Base-by-base conservation (phyloP, 2,329 filamentous ascomycete species). In the Fusarium torreyae region DNA sequence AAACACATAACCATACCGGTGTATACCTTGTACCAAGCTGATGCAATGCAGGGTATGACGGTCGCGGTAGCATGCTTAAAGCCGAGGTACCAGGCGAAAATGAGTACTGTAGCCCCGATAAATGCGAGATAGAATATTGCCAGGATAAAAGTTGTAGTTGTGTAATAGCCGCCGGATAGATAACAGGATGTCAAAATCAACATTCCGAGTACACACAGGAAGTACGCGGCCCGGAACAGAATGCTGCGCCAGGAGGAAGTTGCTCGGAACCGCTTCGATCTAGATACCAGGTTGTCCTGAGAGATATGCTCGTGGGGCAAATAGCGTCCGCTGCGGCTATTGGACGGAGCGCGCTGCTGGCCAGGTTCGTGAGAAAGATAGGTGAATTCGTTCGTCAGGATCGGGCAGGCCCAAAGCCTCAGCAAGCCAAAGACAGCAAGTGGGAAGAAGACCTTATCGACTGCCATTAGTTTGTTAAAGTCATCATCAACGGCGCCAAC, bases 401-500 rank as follows among this genome's bases (percentile, higher is more conserved):
- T 51, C 0, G 51, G 6, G 1, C 51, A 64, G 24, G 39, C 48
- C 6, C 62, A 65, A 1, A 65, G 58, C 2, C 62, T 63, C 4
- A 65, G 8, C 4, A 65, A 13, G 1, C 62, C 62, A 7, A 65
- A 52, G 0, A 65, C 34, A 3, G 62, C 58, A 2, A 65, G 18
- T 0, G 62, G 62, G 7, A 65, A 65, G 15, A 65, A 65, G 1
- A 65, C 52, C 1, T 48, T 63, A 13, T 65, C 62, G 17, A 65
- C 62, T 7, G 45, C 62, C 62, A 65, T 65, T 0, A 33, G 52
- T 26, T 26, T 26, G 26, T 26, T 26, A 9, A 26, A 26, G 26
- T 26, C 0, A 46, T 17, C 0, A 34, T 63, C 1, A 63, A 65
- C 0, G 50, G 57, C 0, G 33, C 40, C 26, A 18, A 22, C 2